phyloP scores from a whole-genome alignment of 2,329 filamentous ascomycete genomes.

The Aurifilum marmelostoma region DNA sequence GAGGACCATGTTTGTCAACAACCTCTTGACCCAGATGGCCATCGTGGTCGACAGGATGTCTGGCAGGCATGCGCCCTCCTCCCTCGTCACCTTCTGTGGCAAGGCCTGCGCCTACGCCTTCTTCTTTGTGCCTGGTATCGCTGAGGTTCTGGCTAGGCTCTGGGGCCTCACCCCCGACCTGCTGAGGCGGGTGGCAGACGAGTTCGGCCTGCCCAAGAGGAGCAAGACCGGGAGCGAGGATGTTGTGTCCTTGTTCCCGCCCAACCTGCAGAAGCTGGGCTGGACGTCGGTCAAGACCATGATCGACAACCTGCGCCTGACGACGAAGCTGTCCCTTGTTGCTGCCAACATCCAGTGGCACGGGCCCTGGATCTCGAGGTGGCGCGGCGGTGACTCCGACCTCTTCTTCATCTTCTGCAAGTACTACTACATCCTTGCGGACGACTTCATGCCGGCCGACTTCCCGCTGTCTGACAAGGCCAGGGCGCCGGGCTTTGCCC shows the following conservation, averaged over 20 bases:
- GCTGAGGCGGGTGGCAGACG: constrained; percentile 72
- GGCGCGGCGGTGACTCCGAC: constrained; percentile 86
- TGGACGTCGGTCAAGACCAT: constrained; percentile 57
- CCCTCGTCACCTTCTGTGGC: constrained; percentile 81
- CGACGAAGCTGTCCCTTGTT: constrained; percentile 66
- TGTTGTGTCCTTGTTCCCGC: constrained; percentile 71
- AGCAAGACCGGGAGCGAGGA: constrained; percentile 62
- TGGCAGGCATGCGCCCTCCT: constrained; percentile 66
- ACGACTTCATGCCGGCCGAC: constrained; percentile 68
- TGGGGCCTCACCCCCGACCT: constrained; percentile 74
- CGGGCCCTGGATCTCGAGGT: constrained; percentile 81
- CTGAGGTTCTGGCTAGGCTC: constrained; percentile 79
- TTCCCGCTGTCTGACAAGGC: constrained; percentile 59
- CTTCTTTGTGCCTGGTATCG: constrained; percentile 86
- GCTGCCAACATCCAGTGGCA: constrained; percentile 80
- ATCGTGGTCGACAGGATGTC: constrained; percentile 92
- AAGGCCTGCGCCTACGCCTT: constrained; percentile 93
- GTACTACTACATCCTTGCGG: constrained; percentile 78
- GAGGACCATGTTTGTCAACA: constrained; percentile 82
- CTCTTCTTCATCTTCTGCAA: constrained; percentile 92
- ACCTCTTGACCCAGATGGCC: constrained; percentile 79
- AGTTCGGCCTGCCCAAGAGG: constrained; percentile 66
- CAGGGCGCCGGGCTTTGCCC: constrained; percentile 74
- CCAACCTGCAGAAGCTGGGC: constrained; percentile 59
- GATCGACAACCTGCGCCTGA: constrained; percentile 64